A percentile compares a stretch with the other conserved stretches of the same genome.
These are phyloP conservation scores for Xylariales sp. DNA, from an alignment of 2,329 filamentous ascomycete genomes.

Conservation along the genomic window DNA sequence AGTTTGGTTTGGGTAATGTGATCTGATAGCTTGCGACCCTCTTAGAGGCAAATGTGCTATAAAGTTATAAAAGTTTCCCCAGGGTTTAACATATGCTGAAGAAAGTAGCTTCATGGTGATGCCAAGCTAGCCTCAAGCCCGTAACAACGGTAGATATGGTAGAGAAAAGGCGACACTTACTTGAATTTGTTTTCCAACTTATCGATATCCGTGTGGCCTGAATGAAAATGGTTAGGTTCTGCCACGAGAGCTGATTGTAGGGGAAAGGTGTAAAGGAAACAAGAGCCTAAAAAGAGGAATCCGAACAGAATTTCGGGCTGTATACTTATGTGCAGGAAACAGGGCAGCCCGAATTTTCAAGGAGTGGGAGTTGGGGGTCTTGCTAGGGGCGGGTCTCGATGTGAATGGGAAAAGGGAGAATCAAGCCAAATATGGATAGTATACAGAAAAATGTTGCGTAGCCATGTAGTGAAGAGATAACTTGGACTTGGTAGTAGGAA, in stretches of 20 bases:
- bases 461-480: background rate
- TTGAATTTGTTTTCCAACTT: background rate
- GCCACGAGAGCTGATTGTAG: background rate
- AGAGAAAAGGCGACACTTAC: conserved; percentile 4
- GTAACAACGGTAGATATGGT: too few relatives aligned
- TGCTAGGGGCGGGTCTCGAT: too few relatives aligned
- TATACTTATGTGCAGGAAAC: background rate
- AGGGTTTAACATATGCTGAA: background rate
- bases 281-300: background rate
- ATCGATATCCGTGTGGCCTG: background rate
- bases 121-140: background rate
- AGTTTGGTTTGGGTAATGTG: background rate
- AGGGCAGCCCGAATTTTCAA: background rate
- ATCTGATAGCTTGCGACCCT: background rate
- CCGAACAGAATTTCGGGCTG: background rate
- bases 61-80: background rate
- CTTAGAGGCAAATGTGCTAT: background rate
- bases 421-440: background rate
- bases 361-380: background rate
- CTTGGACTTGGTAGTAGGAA: background rate
- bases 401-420: background rate
- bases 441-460: background rate
- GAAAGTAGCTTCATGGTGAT: background rate
- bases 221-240: conserved; percentile 6
- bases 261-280: background rate